Base-by-base conservation (phyloP, 2,329 filamentous ascomycete species). In the Phaeosphaeria sp. region DNA sequence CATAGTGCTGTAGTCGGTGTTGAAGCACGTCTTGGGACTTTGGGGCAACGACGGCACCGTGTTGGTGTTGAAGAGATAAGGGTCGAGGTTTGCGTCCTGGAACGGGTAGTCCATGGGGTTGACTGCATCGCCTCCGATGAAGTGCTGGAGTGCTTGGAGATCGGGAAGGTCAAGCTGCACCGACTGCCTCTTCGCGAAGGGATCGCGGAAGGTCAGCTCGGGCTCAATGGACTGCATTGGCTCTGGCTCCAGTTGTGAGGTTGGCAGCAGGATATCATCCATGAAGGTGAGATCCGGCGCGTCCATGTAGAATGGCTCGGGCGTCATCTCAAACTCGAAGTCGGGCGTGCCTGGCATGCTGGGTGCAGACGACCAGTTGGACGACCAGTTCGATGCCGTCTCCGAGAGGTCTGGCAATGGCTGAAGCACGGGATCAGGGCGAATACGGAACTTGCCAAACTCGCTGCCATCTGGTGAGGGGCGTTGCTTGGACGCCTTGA, bases 381-480 rank as follows among this genome's bases (percentile, higher is more conserved):
- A 65, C 11, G 65, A 61, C 68, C 65, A 68, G 18, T 59, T 64
- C 6, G 63, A 65, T 1, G 55, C 30, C 2, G 52, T 59, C 18
- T 69, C 64, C 42, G 52, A 49, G 11, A 67, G 45, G 17, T 68
- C 65, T 22, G 59, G 58, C 30, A 64, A 60, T 45, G 61, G 59
- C 15, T 57, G 51, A 27, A 66, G 45, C 17, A 69, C 51, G 17
- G 69, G 65, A 45, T 72, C 67, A 49, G 65, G 60, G 30, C 66
- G 59, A 30, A 71, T 42, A 18, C 65, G 67, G 56, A 71, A 72
- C 51, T 70, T 71, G 52, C 65, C 61, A 55, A 71, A 73, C 52
- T 72, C 68, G 54, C 65, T 69, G 44, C 64, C 65, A 18, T 71
- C 66, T 40, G 70, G 68, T n/a, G 68, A 72, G n/a, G 63, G 63